A percentile compares a stretch with the other conserved stretches of the same genome.
Evolutionary conservation across 2,329 filamentous ascomycete genomes (phyloP).

Genomic region (Elsinoe necatrix): DNA sequence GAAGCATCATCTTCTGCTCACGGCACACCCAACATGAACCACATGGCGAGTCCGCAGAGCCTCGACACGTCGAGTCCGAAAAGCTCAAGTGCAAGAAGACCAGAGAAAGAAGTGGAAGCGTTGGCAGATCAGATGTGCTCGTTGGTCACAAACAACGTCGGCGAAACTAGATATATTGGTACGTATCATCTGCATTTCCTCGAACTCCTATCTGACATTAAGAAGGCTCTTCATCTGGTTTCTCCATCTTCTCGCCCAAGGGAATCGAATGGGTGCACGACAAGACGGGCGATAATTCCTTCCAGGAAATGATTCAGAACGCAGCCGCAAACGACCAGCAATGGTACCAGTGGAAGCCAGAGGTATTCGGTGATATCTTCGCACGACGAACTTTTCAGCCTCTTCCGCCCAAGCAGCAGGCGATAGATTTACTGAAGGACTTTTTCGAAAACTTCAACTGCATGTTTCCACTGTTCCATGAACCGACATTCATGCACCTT

Average conservation of each 20-base stretch:
- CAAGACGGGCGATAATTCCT: constrained; percentile 91
- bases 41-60: constrained; percentile 43
- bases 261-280: constrained; percentile 98
- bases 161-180: constrained; percentile 95
- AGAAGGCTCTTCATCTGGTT: constrained; percentile 88
- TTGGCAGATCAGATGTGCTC: constrained; percentile 99
- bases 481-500: constrained; percentile 96
- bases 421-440: constrained; percentile 78
- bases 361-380: constrained; percentile 91
- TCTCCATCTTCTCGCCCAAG: constrained; percentile 97
- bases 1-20: constrained; percentile 28
- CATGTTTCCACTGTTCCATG: constrained; percentile 95
- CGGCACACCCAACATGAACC: constrained; percentile 40
- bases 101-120: constrained; percentile 61
- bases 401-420: constrained; percentile 78
- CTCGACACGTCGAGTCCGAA: constrained; percentile 32
- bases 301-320: constrained; percentile 88
- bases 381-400: constrained; percentile 73
- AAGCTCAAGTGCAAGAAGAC: constrained; percentile 29
- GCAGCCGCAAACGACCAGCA: constrained; percentile 84
- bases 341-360: constrained; percentile 97
- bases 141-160: constrained; percentile 85
- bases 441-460: constrained; percentile 99
- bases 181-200: constrained; percentile 26
- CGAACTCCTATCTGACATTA: neutral